phyloP scores from a whole-genome alignment of 345 rosid genomes.

The Capsella bursapastoris region DNA sequence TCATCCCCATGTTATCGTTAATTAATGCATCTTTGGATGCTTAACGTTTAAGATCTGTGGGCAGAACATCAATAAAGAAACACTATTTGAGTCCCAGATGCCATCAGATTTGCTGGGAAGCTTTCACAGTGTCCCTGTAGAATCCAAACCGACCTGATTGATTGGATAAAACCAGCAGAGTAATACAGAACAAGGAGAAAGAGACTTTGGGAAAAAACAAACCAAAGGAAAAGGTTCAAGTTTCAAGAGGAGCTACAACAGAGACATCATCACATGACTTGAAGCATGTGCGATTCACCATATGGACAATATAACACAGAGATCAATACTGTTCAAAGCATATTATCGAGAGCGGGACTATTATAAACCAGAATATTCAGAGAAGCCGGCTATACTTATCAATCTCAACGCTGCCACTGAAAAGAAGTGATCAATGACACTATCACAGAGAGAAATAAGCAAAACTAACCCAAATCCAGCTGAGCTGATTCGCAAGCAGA shows the following conservation, averaged over 20 bases:
- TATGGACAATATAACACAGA: background rate
- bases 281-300: conserved; percentile 34
- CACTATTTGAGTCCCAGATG: background rate
- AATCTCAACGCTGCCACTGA: background rate
- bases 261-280: conserved; percentile 39
- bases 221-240: conserved; percentile 30
- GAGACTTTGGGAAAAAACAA: background rate
- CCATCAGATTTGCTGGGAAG: conserved; percentile 24
- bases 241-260: conserved; percentile 26
- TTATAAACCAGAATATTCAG: background rate
- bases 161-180: conserved; percentile 1
- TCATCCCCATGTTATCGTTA: conserved; percentile 37
- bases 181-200: background rate
- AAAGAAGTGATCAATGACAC: background rate
- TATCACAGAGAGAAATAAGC: background rate
- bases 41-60: conserved; percentile 26
- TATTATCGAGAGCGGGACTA: background rate
- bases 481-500: too few species aligned
- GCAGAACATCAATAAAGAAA: conserved; percentile 27
- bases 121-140: background rate
- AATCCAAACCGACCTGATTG: conserved; percentile 23
- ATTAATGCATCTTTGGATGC: conserved; percentile 43
- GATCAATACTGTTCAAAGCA: background rate
- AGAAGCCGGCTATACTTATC: background rate
- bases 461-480: background rate